A percentile compares a stretch with the other conserved stretches of the same genome.
These are phyloP conservation scores for Entomortierella parvispora DNA, from an alignment of 192 early-diverging fungal genomes.

Conservation along the genomic window DNA sequence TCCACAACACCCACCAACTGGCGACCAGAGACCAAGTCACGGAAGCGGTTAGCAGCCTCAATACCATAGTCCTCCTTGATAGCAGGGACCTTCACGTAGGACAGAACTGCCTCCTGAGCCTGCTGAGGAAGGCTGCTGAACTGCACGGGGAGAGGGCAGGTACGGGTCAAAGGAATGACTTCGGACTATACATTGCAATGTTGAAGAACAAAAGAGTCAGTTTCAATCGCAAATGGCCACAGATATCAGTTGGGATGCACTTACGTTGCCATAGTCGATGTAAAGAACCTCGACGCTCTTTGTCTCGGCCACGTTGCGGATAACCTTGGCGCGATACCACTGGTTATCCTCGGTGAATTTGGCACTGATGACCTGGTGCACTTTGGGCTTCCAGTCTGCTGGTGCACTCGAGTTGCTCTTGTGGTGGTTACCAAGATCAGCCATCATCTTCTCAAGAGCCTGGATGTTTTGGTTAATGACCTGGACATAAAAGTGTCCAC, in stretches of 20 bases:
- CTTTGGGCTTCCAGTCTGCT: conserved; percentile 66
- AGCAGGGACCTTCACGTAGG: conserved; percentile 79
- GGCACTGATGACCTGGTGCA: conserved; percentile 78
- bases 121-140: conserved; percentile 79
- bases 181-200: conserved; percentile 79
- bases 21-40: conserved; percentile 68
- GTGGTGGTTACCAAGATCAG: conserved; percentile 76
- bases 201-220: neutral
- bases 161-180: conserved; percentile 69
- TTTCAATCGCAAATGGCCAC: neutral
- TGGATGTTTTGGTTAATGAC: conserved; percentile 64
- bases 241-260: conserved; percentile 7
- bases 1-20: conserved; percentile 82
- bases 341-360: conserved; percentile 89
- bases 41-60: conserved; percentile 78
- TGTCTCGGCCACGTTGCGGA: conserved; percentile 65
- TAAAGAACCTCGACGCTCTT: conserved; percentile 82
- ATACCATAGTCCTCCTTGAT: conserved; percentile 74
- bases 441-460: conserved; percentile 87
- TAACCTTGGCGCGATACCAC: conserved; percentile 88
- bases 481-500: conserved; percentile 72
- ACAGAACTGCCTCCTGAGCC: conserved; percentile 85
- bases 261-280: conserved; percentile 94
- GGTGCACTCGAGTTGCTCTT: conserved; percentile 46
- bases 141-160: conserved; percentile 79